Evolutionary conservation across 1,284 basidiomycete genomes (phyloP), one percentile per base, ranked within the genome.

Genomic region (Ceratobasidium sp.): DNA sequence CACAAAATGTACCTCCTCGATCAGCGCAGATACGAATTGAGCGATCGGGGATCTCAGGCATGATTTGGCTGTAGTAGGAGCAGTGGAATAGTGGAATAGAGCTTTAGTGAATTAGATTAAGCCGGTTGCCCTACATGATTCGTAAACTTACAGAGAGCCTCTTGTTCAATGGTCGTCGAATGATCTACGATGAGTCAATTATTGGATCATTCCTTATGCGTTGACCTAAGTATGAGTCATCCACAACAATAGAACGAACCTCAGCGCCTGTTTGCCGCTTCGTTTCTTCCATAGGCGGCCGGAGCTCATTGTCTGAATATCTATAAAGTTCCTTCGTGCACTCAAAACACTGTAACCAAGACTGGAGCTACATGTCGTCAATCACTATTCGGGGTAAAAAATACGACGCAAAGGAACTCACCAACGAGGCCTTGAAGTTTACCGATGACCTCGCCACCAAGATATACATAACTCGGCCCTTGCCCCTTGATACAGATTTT

Each of bases 1-100:
- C 94, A 82, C 94, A 95, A 85, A 95, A 95, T 0, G 93, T 95
- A 2, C 93, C 93, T 44, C 93, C 93, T 85, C 89, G 83, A 83
- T 90, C 89, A 9, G 89, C 88, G 81, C 89, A 90, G 78, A 90
- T 90, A 64, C 88, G 84, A 69, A 90, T 87, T 60, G 89, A 90
- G 80, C 87, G 89, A 83, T 93, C 90, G 55, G 92, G 91, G 66
- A 93, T 64, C 28, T 73, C 66, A 28, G 42, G 44, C 64, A 69
- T 77, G 13, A 4, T 42, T 39, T 60, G 9, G 9, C 46, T 10
- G 18, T 13, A 49, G 46, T 18, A 49, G 18, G 46, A 10, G 2
- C 46, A 49, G 7, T 13, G 18, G 2, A 49, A 13, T 7, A 49
- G 46, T 49, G 46, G 33, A 10, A 44, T 67, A 15, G 13, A 44